Percentiles rank a stretch among this genome's conserved stretches.
These are phyloP conservation scores for Cystobasidiaceae sp. DNA, from an alignment of 1,284 basidiomycete genomes.

Conservation along the genomic window DNA sequence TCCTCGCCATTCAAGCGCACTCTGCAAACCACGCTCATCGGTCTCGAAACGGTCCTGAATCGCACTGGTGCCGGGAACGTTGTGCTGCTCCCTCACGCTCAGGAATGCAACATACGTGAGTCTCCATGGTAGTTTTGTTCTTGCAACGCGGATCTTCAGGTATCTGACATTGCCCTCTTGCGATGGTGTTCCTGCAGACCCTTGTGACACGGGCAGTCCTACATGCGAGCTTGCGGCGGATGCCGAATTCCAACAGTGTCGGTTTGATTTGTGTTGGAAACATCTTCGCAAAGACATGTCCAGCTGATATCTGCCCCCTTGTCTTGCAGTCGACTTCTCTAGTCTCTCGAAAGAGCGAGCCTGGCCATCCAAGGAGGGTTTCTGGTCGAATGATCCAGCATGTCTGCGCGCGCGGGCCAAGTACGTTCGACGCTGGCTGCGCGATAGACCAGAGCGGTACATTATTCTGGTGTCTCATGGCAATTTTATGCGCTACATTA, in stretches of 20 bases:
- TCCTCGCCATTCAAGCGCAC: constrained; percentile 6
- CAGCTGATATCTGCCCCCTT: neutral
- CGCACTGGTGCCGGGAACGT: constrained; percentile 2
- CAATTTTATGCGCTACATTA: constrained; percentile 7
- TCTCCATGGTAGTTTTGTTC: too few relatives aligned
- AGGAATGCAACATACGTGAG: constrained; percentile 9
- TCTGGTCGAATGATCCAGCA: constrained; percentile 12
- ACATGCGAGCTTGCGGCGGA: neutral
- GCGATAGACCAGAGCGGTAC: neutral
- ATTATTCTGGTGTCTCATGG: constrained; percentile 24
- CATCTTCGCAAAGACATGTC: too few relatives aligned
- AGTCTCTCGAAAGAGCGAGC: neutral
- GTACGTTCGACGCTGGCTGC: constrained; percentile 18
- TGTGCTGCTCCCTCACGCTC: constrained; percentile 15
- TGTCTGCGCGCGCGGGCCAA: constrained; percentile 18
- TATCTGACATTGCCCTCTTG: too few relatives aligned
- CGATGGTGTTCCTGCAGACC: too few relatives aligned
- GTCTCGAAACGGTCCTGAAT: neutral
- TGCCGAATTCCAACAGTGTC: neutral
- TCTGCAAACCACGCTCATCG: constrained; percentile 8
- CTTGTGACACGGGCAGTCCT: constrained; percentile 11
- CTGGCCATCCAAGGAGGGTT: constrained; percentile 8
- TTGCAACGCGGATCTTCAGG: too few relatives aligned
- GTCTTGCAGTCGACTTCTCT: constrained; percentile 18
- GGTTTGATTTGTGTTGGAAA: too few relatives aligned